Base-by-base conservation (phyloP, 257 asterid genomes). In the Mentha longifolia region DNA sequence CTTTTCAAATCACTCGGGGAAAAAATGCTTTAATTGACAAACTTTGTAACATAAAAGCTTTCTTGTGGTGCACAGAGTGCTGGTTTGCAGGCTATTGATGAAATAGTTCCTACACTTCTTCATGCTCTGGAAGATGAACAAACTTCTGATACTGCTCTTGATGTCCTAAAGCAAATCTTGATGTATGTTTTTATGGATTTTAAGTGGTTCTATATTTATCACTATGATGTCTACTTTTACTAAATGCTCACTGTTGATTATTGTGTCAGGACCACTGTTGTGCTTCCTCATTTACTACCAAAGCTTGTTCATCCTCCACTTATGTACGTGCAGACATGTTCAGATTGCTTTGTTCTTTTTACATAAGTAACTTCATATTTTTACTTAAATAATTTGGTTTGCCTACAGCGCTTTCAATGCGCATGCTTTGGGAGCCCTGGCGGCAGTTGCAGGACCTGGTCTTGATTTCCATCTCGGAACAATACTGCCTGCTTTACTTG, bases 401-500 rank as follows among this genome's bases (percentile, higher is more conserved):
- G 25, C 73, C 68, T 77, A 64, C 87, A 95, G 99, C 43, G 95
- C 98, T 22, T 92, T 89, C 86, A 91, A 94, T 75, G 99, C 99
- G 10, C 99, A 94, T 85, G 99, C 99, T 76, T 81, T 94, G 85
- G 99, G 97, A 81, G 99, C 99, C 77, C 78, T 95, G 57, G 99
- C 99, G n/a, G 97, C 86, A 75, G 99, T 91, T 82, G 99, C 99
- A 20, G 99, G 99, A 65, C 86, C 98, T 79, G 98, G 98, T 79
- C 98, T 95, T 76, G 81, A 85, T 85, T 85, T 77, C 71, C 99
- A 91, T 87, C 90, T 95, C 78, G 86, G 95, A 55, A 88, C 96
- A 10, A 74, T 92, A 70, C 95, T 95, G 78, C 98, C 99, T 71
- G 87, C 97, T 78, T 78, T 95, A 78, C 93, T 95, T 71, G 81